phyloP scores from a whole-genome alignment of 73 alveolate genomes.

The Tetrahymena malaccensis region DNA sequence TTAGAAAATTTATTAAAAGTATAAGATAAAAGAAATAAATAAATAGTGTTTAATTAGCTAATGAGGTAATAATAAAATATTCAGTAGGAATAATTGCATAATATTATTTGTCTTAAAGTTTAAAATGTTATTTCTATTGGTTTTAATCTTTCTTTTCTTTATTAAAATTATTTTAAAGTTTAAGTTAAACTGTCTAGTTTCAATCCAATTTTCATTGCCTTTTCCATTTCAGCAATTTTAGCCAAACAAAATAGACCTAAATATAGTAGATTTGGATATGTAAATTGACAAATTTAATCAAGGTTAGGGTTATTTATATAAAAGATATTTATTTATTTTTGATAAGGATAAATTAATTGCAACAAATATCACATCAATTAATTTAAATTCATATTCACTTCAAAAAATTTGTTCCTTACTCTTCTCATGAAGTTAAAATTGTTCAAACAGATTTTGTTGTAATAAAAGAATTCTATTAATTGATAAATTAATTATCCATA shows the following conservation, averaged over 20 bases:
- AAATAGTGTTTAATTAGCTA: background rate
- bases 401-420: background rate
- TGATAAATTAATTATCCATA: too few relatives aligned
- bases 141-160: too few relatives aligned
- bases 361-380: too few relatives aligned
- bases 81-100: background rate
- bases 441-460: background rate
- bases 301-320: too few relatives aligned
- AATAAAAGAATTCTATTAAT: background rate
- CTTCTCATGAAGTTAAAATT: background rate
- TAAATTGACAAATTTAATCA: too few relatives aligned
- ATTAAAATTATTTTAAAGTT: too few relatives aligned
- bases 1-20: background rate
- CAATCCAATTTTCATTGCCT: background rate
- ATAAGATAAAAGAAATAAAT: too few relatives aligned
- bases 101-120: background rate
- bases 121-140: background rate
- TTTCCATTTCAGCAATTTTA: too few relatives aligned
- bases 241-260: background rate
- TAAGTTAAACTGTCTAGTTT: background rate
- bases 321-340: background rate
- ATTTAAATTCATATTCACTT: background rate
- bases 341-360: background rate
- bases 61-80: background rate
- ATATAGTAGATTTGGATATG: background rate